Conservation (phyloP, 768 basidiomycete genomes). For the Pleurotus platypus region DNA sequence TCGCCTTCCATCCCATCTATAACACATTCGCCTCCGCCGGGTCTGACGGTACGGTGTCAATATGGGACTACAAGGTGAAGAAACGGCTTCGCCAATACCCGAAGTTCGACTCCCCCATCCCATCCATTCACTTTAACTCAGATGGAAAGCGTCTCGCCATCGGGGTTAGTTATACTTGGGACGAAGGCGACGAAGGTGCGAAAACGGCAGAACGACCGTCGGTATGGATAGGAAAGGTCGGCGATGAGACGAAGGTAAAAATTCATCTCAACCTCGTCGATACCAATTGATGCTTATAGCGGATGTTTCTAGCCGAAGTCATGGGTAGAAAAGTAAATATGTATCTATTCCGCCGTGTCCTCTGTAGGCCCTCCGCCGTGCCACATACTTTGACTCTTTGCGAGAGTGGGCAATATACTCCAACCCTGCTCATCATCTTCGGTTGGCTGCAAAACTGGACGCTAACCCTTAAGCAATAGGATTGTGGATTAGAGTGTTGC, state of each 20-base stretch:
- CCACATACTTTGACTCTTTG: neutral
- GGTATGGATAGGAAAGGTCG: conserved; percentile 58
- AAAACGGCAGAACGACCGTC: conserved; percentile 62
- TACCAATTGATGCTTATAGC: neutral
- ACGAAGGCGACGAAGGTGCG: conserved; percentile 73
- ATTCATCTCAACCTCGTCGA: neutral
- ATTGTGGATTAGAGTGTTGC: neutral
- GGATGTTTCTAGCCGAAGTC: conserved; percentile 19
- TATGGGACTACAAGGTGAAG: conserved; percentile 98
- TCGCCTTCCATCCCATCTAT: conserved; percentile 89
- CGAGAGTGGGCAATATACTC: neutral
- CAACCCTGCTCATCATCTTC: neutral
- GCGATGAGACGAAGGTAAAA: conserved; percentile 76
- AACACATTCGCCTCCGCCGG: conserved; percentile 97
- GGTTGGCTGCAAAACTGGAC: neutral
- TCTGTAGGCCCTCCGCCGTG: neutral
- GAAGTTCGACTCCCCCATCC: conserved; percentile 68
- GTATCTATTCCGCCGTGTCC: neutral
- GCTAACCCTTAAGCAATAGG: neutral
- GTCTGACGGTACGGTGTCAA: conserved; percentile 88
- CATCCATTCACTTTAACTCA: conserved; percentile 76
- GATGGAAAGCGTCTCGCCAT: conserved; percentile 82
- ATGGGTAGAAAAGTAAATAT: conserved; percentile 16
- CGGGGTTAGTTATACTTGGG: conserved; percentile 89
- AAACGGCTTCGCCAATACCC: conserved; percentile 91